Evolutionary conservation across 257 asterid genomes (phyloP).

Genomic region (Capsicum chinense): DNA sequence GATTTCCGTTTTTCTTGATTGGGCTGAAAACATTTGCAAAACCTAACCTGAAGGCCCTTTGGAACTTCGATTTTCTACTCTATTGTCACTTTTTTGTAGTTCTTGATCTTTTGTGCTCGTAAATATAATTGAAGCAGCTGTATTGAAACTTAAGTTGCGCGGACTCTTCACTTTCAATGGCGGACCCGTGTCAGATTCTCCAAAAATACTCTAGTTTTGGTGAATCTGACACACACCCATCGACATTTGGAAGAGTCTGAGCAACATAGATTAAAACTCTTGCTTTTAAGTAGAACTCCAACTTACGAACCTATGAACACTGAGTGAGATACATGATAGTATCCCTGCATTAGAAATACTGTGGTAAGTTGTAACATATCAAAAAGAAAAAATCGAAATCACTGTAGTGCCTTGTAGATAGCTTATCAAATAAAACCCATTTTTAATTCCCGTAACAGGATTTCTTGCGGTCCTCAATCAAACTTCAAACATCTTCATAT

Average conservation of each 20-base stretch:
- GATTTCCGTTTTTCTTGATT: neutral
- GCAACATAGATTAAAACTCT: no score
- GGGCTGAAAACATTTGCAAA: neutral
- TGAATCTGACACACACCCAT: no score
- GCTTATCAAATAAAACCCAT: conserved; percentile 4
- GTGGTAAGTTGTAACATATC: neutral
- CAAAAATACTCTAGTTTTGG: no score
- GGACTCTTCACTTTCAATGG: no score
- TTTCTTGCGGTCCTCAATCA: neutral
- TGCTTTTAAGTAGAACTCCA: conserved; percentile 1
- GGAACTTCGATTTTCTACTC: neutral
- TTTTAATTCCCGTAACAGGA: neutral
- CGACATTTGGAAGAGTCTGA: no score
- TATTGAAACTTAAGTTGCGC: neutral
- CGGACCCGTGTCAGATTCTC: no score
- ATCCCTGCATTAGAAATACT: neutral
- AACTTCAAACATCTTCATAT: neutral
- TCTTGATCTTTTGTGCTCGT: neutral
- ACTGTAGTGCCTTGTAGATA: neutral
- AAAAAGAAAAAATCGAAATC: neutral
- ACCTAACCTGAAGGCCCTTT: neutral
- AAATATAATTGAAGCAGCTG: neutral
- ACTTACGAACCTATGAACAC: neutral
- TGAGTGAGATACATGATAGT: neutral
- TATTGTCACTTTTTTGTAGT: neutral